A percentile compares a stretch with the other conserved stretches of the same genome.
Conservation (phyloP, 331 rosid species). For the Dryas integrifolia region DNA sequence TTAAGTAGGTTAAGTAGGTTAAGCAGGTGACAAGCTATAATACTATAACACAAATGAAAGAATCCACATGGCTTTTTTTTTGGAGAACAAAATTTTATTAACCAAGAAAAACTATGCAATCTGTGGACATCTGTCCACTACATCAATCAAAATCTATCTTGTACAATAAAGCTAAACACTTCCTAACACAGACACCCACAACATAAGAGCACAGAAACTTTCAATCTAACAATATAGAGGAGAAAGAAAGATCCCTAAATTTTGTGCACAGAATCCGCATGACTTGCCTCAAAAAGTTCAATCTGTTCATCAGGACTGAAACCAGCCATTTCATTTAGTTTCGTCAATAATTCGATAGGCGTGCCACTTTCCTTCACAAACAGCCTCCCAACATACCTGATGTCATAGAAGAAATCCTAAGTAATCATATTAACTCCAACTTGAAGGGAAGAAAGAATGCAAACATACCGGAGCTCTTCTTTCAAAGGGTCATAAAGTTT, state of each 20-base stretch:
- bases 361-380: constrained; percentile 73
- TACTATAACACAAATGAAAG: not conserved
- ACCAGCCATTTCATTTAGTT: constrained; percentile 81
- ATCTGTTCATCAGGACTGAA: constrained; percentile 78
- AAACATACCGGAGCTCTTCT: constrained; percentile 74
- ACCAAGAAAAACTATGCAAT: too few relatives aligned
- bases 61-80: too few relatives aligned
- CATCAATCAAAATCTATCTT: too few relatives aligned
- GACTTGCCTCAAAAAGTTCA: constrained; percentile 78
- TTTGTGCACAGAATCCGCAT: too few relatives aligned
- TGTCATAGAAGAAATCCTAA: constrained; percentile 12
- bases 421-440: constrained; percentile 20
- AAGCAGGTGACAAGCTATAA: not conserved
- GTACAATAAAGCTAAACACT: too few relatives aligned
- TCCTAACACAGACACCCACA: too few relatives aligned
- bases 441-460: constrained; percentile 4
- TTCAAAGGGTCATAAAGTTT: constrained; percentile 83
- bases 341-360: constrained; percentile 63
- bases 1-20: not conserved
- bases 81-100: too few relatives aligned
- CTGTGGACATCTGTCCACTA: too few relatives aligned
- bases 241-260: too few relatives aligned
- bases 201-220: too few relatives aligned
- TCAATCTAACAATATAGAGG: too few relatives aligned
- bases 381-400: constrained; percentile 78